Base-by-base conservation (phyloP, 2,329 filamentous ascomycete species). In the Ophiostoma populinum region DNA sequence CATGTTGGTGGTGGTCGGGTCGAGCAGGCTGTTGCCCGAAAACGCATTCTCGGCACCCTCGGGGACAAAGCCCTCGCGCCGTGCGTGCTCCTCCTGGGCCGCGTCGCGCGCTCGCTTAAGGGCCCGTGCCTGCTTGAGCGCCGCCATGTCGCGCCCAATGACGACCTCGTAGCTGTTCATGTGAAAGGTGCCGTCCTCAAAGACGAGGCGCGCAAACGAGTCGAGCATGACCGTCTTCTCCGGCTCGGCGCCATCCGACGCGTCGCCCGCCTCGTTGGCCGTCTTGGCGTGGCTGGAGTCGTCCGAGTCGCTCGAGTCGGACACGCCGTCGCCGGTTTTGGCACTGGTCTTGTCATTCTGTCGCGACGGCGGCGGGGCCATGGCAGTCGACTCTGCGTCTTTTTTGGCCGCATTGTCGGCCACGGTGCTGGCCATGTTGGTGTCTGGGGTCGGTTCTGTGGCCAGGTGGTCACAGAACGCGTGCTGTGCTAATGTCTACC, bases 111-210 rank as follows among this genome's bases (percentile, higher is more conserved):
- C 19, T 11, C 9, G 15, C 17, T 32, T 32, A 10, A 70, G 62
- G 37, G 57, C 57, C 29, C 62, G 59, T 16, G 69, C 70, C 44
- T 68, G 62, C 36, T 63, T 55, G 43, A 71, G 54, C 8, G 72
- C 72, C 35, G 62, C 56, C 46, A 74, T 63, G 52, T 85, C 79
- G 41, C 80, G 74, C 36, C 78, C 79, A 19, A 86, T 70, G 38
- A 80, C 68, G 45, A 85, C 67, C 35, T 70, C 65, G 46, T 75
- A 76, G 2, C 77, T 82, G 34, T 74, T 81, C 72, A 86, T 79
- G 54, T 80, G 79, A 51, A 80, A 85, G 37, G 74, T 67, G 49
- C 78, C 77, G 57, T 86, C 80, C 44, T 68, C 65, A 49, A 86
- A 85, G 46, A 75, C 69, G 41, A 86, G 59, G 35, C 62, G 59